Base-by-base conservation (phyloP, 176 grass and related monocot genomes). In the Bolboschoenus planiculmis region DNA sequence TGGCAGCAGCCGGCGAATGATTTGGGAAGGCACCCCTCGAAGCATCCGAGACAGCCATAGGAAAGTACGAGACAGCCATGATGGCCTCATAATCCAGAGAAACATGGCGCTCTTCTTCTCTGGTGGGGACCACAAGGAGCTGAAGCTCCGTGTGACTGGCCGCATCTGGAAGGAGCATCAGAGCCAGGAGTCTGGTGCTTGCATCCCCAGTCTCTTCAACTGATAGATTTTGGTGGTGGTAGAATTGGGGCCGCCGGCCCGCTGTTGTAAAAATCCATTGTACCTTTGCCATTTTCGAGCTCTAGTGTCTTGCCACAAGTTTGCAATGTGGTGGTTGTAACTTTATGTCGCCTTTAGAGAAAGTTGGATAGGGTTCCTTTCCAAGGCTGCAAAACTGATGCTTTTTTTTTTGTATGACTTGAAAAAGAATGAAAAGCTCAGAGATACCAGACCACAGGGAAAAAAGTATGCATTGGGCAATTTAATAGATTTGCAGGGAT, bases 81-180 rank as follows among this genome's bases (percentile, higher is more conserved):
- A 97, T 2, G 94, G 94, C 55, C 89, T 97, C 23, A 91, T 97
- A 85, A 97, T 97, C 77, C 94, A 94, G 80, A 85, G 91, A 29
- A 97, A 90, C 84, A 92, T 97, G 89, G 94, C 94, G 56, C 86
- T 97, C 10, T 97, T 97, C 84, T 97, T 97, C 90, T 94, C 91
- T 51, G 91, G 94, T n/a, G 90, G 94, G 48, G 94, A 97, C 8
- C 91, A 90, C 78, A 97, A 97, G 86, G 94, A 97, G 84, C 56
- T 97, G 64, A 97, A 97, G 84, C 56, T 97, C 76, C 89, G 94
- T 54, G 90, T 97, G 33, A 97, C 94, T 2, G 94, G 94, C 18
- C 91, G 94, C 51, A 97, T 97, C 85, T 97, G 94, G 90, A 97
- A 92, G 80, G 94, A 94, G 71, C 87, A 91, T 65, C 91, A 83